Evolutionary conservation across 768 basidiomycete genomes (phyloP), one percentile per base, ranked within the genome.

Genomic region (Mycena metata): DNA sequence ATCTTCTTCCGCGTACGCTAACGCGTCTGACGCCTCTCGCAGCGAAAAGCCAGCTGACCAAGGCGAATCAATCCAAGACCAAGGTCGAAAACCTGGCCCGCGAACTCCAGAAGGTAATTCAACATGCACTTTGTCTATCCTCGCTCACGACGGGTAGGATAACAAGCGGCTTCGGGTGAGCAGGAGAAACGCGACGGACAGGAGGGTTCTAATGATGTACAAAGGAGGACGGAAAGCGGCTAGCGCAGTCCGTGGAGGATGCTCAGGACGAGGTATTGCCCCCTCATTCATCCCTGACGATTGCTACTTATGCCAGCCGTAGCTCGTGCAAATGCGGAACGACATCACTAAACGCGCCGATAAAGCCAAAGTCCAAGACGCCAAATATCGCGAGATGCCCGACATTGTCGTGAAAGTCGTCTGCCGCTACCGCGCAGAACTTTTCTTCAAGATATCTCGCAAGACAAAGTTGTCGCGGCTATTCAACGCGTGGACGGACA

Each of bases 361-460:
- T 77, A 92, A 89, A 76, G 92, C 89, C 51, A 93, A 90, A 78
- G 79, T 90, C 35, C 92, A 92, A 73, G 93, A 94, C 73, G 83
- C 86, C 73, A 95, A 94, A 79, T 94, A 89, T 75, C 90, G 91
- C 64, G 93, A 95, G 79, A 89, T 89, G 85, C 92, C 93, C n/a
- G 93, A 96, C 76, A 93, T 96, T 67, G 91, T 95, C 58, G 89
- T 96, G 80, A 95, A 94, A 77, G 93, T 96, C 71, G 84, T 92
- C 56, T 96, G 94, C 79, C 91, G 91, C 73, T 95, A 95, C 77
- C 92, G 95, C 50, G 93, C 94, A 5, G 94, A 96, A 74, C 85
- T 96, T 46, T 95, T 93, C 83, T 96, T 96, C 88, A 96, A 95
- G 79, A 94, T 96, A 71, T 93, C 93, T 11, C 91, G 95, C 77